phyloP scores from a whole-genome alignment of 1,139 yeast genomes.

The Pichia sp. region DNA sequence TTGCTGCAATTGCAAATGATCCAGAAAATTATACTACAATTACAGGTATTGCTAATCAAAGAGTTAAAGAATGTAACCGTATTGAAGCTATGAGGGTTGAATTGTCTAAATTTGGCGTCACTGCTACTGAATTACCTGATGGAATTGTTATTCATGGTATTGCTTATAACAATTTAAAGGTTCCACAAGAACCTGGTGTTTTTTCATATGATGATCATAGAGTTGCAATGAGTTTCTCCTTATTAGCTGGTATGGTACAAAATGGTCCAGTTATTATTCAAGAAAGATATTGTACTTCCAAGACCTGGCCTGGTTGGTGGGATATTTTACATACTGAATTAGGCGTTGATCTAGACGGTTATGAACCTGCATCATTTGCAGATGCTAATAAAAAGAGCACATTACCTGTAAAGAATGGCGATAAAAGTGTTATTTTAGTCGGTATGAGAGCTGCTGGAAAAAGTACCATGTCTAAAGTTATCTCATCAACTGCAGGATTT shows the following conservation, averaged over 20 bases:
- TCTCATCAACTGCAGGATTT: slow-evolving; percentile 67
- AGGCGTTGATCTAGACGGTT: slow-evolving; percentile 63
- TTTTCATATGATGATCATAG: slow-evolving; percentile 91
- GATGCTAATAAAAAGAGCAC: slow-evolving; percentile 12
- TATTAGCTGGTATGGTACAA: slow-evolving; percentile 56
- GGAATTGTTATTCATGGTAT: slow-evolving; percentile 85
- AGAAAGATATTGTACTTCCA: slow-evolving; percentile 89
- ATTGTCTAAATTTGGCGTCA: slow-evolving; percentile 84
- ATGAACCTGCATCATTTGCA: slow-evolving; percentile 36
- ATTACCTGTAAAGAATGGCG: slow-evolving; percentile 31
- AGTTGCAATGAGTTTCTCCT: slow-evolving; percentile 95
- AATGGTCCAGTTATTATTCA: slow-evolving; percentile 60
- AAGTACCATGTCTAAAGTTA: slow-evolving; percentile 77
- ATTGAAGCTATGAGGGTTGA: slow-evolving; percentile 91
- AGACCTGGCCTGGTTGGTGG: slow-evolving; percentile 99
- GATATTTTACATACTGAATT: slow-evolving; percentile 73
- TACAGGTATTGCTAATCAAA: slow-evolving; percentile 94
- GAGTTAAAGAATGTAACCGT: slow-evolving; percentile 96
- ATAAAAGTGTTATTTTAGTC: slow-evolving; percentile 67
- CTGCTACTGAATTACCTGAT: slow-evolving; percentile 78
- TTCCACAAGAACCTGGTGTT: slow-evolving; percentile 56
- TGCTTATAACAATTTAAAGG: slow-evolving; percentile 38
- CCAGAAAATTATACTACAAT: slow-evolving; percentile 60
- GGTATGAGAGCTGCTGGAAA: slow-evolving; percentile 99
- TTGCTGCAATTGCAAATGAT: slow-evolving; percentile 74